Base-by-base conservation (phyloP, 164 flowering plant genomes). In the Vitis rotundifolia region DNA sequence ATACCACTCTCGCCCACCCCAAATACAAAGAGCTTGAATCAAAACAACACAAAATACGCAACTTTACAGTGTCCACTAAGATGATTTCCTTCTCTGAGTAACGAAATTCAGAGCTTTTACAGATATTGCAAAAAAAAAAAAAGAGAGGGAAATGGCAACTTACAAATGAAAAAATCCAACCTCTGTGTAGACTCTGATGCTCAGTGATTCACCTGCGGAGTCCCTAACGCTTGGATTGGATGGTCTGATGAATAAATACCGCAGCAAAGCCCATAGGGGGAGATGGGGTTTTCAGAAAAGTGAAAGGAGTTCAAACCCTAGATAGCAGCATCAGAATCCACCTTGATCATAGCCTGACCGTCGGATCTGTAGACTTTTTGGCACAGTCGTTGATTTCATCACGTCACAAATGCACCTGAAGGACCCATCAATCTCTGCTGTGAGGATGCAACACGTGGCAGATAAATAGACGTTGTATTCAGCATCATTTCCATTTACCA, bases 1-100 rank as follows among this genome's bases (percentile, higher is more conserved):
- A 62, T 29, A 56, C 60, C 70, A 16, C 56, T 26, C 54, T 16
- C 70, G 52, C 72, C 19, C 67, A 19, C 71, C n/a, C 67, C 59
- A 64, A 59, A 53, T 18, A 13, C n/a, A 60, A 2, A 2, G 22
- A 60, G 28, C 66, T 37, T 28, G 49, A 14, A 59, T 28, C 29
- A 9, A 28, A 49, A 28, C 15, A 64, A 61, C 18, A 13, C 3
- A 58, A 63, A 55, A 26, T 14, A 1, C 47, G 49, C 62, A 63
- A 50, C 37, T 16, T 66, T 50, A 14, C 54, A 49, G 28, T 4
- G 4, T 18, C 44, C 44, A 3, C 5, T 37, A 37, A 2, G 7
- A 37, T 6, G 44, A 37, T 3, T 37, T 37, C 44, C 44, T 37
- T 52, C 8, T 6, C 22, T 3, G 8, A 13, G 18, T 57, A n/a